Percentiles rank a stretch among this genome's conserved stretches.
Evolutionary conservation across 2,329 filamentous ascomycete genomes (phyloP).

Genomic region (Ophiocordyceps robertsii): DNA sequence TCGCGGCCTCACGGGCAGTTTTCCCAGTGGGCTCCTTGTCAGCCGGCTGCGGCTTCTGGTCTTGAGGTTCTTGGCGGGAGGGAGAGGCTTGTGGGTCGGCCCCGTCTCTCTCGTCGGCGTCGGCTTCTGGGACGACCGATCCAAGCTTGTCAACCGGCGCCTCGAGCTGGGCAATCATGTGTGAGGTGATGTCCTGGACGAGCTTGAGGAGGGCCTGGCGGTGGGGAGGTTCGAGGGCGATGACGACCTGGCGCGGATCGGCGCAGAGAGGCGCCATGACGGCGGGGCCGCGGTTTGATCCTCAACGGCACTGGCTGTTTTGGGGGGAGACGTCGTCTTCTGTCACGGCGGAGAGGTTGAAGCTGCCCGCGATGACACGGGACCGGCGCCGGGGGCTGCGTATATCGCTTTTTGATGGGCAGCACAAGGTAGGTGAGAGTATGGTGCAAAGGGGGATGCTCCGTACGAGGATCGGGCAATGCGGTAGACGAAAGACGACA

Average conservation of each 20-base stretch:
- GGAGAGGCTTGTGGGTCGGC: background rate
- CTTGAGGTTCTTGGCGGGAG: background rate
- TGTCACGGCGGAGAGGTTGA: too few relatives aligned
- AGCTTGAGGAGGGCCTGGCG: slow-evolving; percentile 38
- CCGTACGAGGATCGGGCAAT: too few relatives aligned
- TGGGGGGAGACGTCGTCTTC: too few relatives aligned
- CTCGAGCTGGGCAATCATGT: slow-evolving; percentile 39
- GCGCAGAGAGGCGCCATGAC: slow-evolving; percentile 39
- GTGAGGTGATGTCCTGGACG: slow-evolving; percentile 35
- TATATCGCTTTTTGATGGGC: too few relatives aligned
- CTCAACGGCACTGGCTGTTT: too few relatives aligned
- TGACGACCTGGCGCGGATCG: slow-evolving; percentile 41
- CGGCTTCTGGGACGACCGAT: slow-evolving; percentile 11
- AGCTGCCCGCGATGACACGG: too few relatives aligned
- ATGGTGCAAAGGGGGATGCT: too few relatives aligned
- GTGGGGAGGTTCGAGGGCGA: slow-evolving; percentile 37
- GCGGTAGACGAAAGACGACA: too few relatives aligned
- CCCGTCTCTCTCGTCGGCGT: background rate
- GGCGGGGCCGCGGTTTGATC: too few relatives aligned
- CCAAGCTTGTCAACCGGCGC: slow-evolving; percentile 18
- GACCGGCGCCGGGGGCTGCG: too few relatives aligned
- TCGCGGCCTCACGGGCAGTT: slow-evolving; percentile 12
- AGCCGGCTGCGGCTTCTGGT: background rate
- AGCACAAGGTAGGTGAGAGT: too few relatives aligned
- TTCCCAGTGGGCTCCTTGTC: slow-evolving; percentile 4